A percentile compares a stretch with the other conserved stretches of the same genome.
Conservation (phyloP, 2,329 filamentous ascomycete genomes). For the Exophiala calicioides region DNA sequence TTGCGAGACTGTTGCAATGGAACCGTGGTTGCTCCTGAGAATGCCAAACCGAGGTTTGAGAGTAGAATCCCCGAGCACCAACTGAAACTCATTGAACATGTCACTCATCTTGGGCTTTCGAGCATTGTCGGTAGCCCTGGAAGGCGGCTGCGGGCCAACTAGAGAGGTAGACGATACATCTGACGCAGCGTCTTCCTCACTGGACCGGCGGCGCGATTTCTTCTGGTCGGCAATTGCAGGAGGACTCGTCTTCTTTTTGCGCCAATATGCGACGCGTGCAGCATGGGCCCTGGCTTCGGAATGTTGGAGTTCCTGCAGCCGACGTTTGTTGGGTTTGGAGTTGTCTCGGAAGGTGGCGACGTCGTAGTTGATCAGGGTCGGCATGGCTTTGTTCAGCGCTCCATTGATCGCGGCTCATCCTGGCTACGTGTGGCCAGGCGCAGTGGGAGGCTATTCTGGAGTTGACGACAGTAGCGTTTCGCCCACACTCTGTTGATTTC, state of each 20-base stretch:
- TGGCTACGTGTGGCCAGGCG: no score
- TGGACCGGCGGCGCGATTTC: not conserved
- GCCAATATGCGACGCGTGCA: slow-evolving; percentile 25
- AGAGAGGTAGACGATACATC: slow-evolving; percentile 2
- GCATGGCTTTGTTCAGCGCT: slow-evolving; percentile 14
- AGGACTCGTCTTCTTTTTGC: slow-evolving; percentile 7
- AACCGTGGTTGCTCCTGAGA: not conserved
- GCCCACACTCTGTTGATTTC: no score
- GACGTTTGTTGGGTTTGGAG: slow-evolving; percentile 21
- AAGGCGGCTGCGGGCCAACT: not conserved
- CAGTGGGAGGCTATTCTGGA: no score
- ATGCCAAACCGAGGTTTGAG: no score
- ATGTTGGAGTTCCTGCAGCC: slow-evolving; percentile 25
- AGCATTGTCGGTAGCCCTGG: not conserved
- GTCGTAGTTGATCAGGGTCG: slow-evolving; percentile 23
- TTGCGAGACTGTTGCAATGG: not conserved
- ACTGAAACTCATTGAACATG: no score
- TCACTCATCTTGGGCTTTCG: no score
- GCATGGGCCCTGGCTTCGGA: slow-evolving; percentile 24
- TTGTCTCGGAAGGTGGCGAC: slow-evolving; percentile 19
- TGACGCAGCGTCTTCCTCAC: not conserved
- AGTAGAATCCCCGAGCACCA: no score
- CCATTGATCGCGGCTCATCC: no score
- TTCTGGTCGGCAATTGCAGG: not conserved
- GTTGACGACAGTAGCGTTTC: no score